Percentiles rank a stretch among this genome's conserved stretches.
phyloP scores from a whole-genome alignment of 1,284 basidiomycete species.

The Ceratobasidium sp. region DNA sequence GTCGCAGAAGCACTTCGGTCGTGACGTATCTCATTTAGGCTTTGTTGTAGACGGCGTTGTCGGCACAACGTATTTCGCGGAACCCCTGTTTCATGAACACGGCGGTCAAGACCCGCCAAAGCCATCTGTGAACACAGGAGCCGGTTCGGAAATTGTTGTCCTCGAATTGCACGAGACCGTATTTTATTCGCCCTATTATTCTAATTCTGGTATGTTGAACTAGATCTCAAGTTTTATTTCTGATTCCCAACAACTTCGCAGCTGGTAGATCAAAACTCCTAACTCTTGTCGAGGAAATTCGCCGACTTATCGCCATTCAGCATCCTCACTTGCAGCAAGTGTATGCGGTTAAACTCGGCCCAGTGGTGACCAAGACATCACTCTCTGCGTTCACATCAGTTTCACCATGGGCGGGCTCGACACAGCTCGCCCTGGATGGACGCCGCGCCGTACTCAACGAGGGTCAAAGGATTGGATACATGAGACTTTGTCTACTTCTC shows the following conservation, averaged over 20 bases:
- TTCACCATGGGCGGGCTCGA: constrained; percentile 17
- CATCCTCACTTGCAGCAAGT: constrained; percentile 36
- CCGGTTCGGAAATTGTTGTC: neutral
- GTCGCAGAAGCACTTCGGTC: neutral
- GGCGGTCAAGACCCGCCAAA: constrained; percentile 1
- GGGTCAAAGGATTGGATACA: constrained; percentile 24
- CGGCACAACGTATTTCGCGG: constrained; percentile 36
- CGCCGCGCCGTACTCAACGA: constrained; percentile 20
- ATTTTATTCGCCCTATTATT: constrained; percentile 42
- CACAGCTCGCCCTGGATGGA: neutral
- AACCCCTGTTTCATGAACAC: constrained; percentile 24
- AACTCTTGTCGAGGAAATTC: constrained; percentile 34
- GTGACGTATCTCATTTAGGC: neutral
- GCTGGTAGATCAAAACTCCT: constrained; percentile 39
- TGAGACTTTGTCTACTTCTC: constrained; percentile 37
- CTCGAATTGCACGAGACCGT: constrained; percentile 43
- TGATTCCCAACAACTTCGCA: neutral
- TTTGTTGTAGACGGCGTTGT: constrained; percentile 18
- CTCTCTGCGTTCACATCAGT: constrained; percentile 15
- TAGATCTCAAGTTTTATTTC: neutral
- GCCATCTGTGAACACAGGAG: constrained; percentile 1
- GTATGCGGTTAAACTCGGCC: constrained; percentile 32
- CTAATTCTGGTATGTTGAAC: constrained; percentile 32
- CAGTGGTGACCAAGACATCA: constrained; percentile 18
- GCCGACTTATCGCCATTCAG: constrained; percentile 18